Evolutionary conservation across 139 green algal genomes (phyloP).

Genomic region (Eudorina sp.): DNA sequence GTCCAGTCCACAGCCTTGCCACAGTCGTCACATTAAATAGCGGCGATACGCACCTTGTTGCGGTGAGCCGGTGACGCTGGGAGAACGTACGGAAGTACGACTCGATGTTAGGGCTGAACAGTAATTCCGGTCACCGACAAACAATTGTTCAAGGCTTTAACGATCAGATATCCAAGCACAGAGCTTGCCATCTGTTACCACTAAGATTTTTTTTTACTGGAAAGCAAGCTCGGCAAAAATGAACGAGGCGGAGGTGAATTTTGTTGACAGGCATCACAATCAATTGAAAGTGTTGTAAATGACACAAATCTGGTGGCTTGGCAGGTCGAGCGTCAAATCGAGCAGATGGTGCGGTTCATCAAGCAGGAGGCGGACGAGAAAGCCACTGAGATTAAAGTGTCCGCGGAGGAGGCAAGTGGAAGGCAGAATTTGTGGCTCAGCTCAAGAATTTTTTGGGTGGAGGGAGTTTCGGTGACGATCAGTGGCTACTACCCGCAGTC

Average conservation of each 20-base stretch:
- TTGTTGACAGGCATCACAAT: neutral
- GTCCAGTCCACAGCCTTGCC: too few species aligned
- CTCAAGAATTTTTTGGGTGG: too few species aligned
- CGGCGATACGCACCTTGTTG: too few species aligned
- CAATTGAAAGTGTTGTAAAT: neutral
- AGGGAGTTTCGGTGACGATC: neutral
- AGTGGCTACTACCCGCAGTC: constrained; percentile 17
- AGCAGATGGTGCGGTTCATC: constrained; percentile 99
- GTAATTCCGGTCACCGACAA: too few species aligned
- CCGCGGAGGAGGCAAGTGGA: constrained; percentile 91
- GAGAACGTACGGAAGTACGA: too few species aligned
- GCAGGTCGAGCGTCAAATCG: constrained; percentile 89
- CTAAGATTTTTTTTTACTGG: neutral
- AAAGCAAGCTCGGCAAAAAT: constrained; percentile 46
- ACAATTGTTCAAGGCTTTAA: too few species aligned
- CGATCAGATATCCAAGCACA: too few species aligned
- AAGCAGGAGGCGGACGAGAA: constrained; percentile 99
- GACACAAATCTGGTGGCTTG: neutral
- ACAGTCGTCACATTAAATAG: too few species aligned
- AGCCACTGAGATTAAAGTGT: constrained; percentile 95
- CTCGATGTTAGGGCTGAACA: too few species aligned
- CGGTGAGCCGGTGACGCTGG: too few species aligned
- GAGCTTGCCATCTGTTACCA: too few species aligned
- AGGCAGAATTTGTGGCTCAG: neutral
- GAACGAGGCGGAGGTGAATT: constrained; percentile 60